These are phyloP conservation scores for Calonectria pseudoreteaudii DNA, from an alignment of 2,329 filamentous ascomycete species.

Conservation along the genomic window DNA sequence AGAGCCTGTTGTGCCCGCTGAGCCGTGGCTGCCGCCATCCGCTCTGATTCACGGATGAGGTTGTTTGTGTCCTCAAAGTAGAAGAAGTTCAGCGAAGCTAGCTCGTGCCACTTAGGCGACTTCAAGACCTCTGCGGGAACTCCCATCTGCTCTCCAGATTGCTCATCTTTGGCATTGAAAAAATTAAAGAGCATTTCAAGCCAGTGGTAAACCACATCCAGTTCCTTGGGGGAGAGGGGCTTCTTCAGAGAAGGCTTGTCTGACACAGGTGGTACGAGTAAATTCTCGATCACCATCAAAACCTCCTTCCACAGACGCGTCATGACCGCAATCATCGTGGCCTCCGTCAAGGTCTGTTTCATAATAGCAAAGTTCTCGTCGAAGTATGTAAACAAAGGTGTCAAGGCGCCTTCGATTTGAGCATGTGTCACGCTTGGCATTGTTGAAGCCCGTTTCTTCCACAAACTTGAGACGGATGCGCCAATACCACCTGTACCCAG, in stretches of 20 bases:
- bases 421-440: constrained; percentile 71
- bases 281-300: constrained; percentile 86
- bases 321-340: constrained; percentile 99
- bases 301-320: constrained; percentile 98
- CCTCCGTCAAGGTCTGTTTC: constrained; percentile 94
- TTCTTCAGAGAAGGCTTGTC: constrained; percentile 93
- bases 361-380: constrained; percentile 99
- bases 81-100: constrained; percentile 97
- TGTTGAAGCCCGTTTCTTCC: constrained; percentile 70
- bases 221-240: constrained; percentile 85
- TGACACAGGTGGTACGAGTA: constrained; percentile 92
- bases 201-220: constrained; percentile 97
- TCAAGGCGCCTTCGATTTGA: constrained; percentile 84
- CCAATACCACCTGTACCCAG: constrained; percentile 77
- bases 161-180: constrained; percentile 93
- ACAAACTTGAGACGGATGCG: constrained; percentile 78
- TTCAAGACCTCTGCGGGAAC: constrained; percentile 93
- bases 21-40: constrained; percentile 90
- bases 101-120: constrained; percentile 97
- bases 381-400: constrained; percentile 92
- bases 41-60: constrained; percentile 93
- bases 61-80: constrained; percentile 95
- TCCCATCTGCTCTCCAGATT: constrained; percentile 82
- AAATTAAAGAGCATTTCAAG: constrained; percentile 90
- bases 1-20: constrained; percentile 79